Evolutionary conservation across 2,329 filamentous ascomycete species (phyloP).

Genomic region (Beauveria scarabaeidicola): DNA sequence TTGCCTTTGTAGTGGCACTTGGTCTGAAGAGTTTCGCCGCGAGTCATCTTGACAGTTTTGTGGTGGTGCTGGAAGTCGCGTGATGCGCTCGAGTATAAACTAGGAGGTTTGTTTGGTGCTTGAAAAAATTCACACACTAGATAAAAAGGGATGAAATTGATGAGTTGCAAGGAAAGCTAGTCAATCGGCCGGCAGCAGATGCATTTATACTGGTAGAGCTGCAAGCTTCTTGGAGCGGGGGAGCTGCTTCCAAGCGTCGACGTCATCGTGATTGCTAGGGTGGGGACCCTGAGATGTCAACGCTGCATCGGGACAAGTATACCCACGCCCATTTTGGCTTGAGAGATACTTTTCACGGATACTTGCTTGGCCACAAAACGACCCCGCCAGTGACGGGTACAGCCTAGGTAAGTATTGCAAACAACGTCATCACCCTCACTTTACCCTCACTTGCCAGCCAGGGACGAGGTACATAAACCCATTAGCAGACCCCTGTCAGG

Average conservation of each 20-base stretch:
- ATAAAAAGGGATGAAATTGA: conserved; percentile 8
- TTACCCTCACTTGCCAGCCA: background rate
- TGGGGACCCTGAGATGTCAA: conserved; percentile 8
- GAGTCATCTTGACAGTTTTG: conserved; percentile 48
- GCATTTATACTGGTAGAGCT: conserved; percentile 10
- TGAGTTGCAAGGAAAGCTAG: background rate
- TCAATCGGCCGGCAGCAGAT: background rate
- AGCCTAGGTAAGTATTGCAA: background rate
- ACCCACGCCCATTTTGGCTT: background rate
- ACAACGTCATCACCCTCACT: conserved; percentile 7
- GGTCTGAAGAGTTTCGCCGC: conserved; percentile 59
- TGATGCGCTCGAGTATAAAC: conserved; percentile 15
- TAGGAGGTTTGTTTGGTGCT: conserved; percentile 11
- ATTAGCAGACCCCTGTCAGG: conserved; percentile 3
- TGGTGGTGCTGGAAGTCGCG: conserved; percentile 12
- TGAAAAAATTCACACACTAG: background rate
- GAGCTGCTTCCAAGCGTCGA: conserved; percentile 9
- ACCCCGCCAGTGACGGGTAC: conserved; percentile 7
- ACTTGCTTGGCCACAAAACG: background rate
- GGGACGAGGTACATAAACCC: background rate
- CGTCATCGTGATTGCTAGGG: conserved; percentile 10
- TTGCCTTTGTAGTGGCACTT: conserved; percentile 82
- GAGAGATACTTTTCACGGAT: background rate
- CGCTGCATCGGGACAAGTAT: background rate
- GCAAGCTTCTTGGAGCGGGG: conserved; percentile 6